Evolutionary conservation across 768 basidiomycete species (phyloP), one percentile per base, ranked within the genome.

Genomic region (Suillus alpinus): DNA sequence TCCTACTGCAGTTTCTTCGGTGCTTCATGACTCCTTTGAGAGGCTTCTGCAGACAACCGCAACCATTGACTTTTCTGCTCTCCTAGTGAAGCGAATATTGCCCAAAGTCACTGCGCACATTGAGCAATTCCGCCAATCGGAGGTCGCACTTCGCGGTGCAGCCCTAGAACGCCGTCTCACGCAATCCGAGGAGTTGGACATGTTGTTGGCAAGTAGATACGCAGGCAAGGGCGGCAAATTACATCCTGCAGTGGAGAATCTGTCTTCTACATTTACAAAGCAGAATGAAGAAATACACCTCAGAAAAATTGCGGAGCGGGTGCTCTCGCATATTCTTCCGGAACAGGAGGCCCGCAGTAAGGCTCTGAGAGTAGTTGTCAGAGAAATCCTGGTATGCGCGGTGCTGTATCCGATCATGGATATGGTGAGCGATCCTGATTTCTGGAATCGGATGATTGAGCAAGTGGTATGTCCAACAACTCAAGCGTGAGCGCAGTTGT

Each of bases 401-500:
- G 86, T 96, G 3, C 69, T 98, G 43, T 87, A 91, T 68, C 95
- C 96, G 13, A 73, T 96, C 58, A 87, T 96, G 80, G 93, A 98
- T 53, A 92, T 96, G 88, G 70, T 98, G 39, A 82, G 91, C 32
- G 97, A 99, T 72, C 93, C 95, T 5, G 97, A 99, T 73, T 97
- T 97, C 65, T 98, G 95, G 95, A 99, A 99, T 76, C 81, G 86
- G 60, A 84, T 86, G 40, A 91, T 98, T 55, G 95, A 98, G 73
- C 88, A 95, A 76, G 85, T 92, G 77, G 95, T 94, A 71, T 75
- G 92, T 79, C 52, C 26, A 47, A n/a, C 14, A 10, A 29, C 5
- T 55, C 5, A 26, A 18, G 16, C 18, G 9, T 12, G 23, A 55
- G 16, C 37, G 6, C 53, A 39, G 9, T 39, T 10, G 29, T 55